phyloP scores from a whole-genome alignment of 805 yeast genomes.

The Blastobotrys parvus region DNA sequence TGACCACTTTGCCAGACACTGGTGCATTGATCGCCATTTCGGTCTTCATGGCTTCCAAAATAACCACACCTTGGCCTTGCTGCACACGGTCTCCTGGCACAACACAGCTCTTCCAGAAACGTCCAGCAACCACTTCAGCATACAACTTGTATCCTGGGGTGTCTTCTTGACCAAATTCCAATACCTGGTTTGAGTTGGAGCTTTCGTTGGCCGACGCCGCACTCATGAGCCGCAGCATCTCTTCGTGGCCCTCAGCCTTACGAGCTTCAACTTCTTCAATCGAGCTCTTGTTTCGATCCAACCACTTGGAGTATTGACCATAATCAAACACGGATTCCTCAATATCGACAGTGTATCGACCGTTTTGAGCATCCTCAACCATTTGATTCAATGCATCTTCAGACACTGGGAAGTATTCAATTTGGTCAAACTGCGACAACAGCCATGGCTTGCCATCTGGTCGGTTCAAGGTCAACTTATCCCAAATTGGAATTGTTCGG shows the following conservation, averaged over 20 bases:
- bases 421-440: conserved; percentile 85
- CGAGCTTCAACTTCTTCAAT: conserved; percentile 55
- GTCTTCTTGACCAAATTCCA: conserved; percentile 52
- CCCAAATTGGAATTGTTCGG: conserved; percentile 97
- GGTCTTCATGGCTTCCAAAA: conserved; percentile 97
- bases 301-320: conserved; percentile 68
- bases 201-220: conserved; percentile 68
- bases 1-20: conserved; percentile 25
- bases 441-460: conserved; percentile 71
- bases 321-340: conserved; percentile 78
- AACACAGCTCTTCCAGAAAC: conserved; percentile 88
- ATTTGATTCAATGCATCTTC: conserved; percentile 72
- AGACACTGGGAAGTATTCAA: conserved; percentile 85
- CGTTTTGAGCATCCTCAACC: conserved; percentile 70
- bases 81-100: conserved; percentile 66
- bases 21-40: conserved; percentile 86
- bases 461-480: conserved; percentile 69
- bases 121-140: conserved; percentile 92
- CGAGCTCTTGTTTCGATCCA: conserved; percentile 60
- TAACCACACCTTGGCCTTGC: conserved; percentile 71
- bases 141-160: conserved; percentile 68
- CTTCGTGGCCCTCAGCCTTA: conserved; percentile 80
- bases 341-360: conserved; percentile 67
- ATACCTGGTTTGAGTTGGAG: conserved; percentile 51
- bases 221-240: conserved; percentile 77